Conservation (phyloP, 257 asterid genomes). For the Parsonsia alboflavescens region DNA sequence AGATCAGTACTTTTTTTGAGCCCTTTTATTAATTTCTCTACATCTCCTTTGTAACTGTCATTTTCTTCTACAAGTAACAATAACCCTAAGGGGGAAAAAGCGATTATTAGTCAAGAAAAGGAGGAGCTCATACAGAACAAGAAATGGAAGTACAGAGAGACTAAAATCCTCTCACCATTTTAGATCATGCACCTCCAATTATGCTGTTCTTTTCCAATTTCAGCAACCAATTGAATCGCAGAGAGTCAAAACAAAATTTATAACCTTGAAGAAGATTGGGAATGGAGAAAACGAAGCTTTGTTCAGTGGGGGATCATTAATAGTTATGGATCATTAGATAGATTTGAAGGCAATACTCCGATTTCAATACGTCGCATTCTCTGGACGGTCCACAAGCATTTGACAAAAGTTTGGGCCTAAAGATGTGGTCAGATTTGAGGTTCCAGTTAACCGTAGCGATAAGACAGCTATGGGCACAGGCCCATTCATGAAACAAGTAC, state of each 20-base stretch:
- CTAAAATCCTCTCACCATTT: background rate
- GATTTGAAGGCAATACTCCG: too few species aligned
- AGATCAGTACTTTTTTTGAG: slow-evolving; percentile 4
- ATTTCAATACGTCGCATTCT: too few species aligned
- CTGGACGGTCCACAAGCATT: too few species aligned
- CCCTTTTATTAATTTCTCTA: background rate
- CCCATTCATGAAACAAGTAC: too few species aligned
- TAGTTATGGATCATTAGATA: too few species aligned
- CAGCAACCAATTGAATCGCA: background rate
- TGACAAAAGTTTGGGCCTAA: too few species aligned
- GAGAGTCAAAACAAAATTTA: background rate
- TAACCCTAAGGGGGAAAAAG: background rate
- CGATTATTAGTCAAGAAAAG: background rate
- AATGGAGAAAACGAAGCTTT: background rate
- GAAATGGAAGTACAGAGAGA: background rate
- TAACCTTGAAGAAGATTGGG: background rate
- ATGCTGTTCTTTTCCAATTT: slow-evolving; percentile 2
- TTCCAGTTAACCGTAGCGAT: too few species aligned
- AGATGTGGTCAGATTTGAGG: too few species aligned
- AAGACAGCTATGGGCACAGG: too few species aligned
- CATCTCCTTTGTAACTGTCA: background rate
- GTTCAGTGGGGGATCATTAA: background rate
- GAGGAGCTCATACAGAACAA: background rate
- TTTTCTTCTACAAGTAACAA: background rate
- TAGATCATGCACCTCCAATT: background rate